Evolutionary conservation across 805 yeast genomes (phyloP).

Genomic region (Candida sithepensis): DNA sequence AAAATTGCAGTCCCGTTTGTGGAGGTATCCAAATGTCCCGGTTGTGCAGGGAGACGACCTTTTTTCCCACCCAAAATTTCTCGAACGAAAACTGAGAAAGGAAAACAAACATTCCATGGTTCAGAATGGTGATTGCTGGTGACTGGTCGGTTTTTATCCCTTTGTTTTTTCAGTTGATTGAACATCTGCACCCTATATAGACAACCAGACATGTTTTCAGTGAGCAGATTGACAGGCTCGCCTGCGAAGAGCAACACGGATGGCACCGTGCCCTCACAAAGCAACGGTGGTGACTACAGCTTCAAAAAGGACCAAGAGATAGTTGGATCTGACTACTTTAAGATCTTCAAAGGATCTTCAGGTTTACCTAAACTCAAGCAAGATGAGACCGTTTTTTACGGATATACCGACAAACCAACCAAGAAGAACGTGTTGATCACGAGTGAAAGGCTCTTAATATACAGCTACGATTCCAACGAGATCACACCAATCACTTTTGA

Average conservation of each 20-base stretch:
- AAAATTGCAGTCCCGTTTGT: conserved; percentile 1
- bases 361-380: conserved; percentile 41
- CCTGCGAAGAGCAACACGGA: background rate
- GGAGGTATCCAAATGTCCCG: conserved; percentile 6
- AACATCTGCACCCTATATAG: background rate
- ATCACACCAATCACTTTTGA: conserved; percentile 53
- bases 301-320: conserved; percentile 37
- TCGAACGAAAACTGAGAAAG: too few species aligned
- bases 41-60: background rate
- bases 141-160: too few species aligned
- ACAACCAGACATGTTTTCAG: conserved; percentile 1
- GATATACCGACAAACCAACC: conserved; percentile 25
- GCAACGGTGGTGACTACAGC: background rate
- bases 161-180: too few species aligned
- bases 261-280: background rate
- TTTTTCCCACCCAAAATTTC: too few species aligned
- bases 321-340: conserved; percentile 55
- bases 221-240: conserved; percentile 14
- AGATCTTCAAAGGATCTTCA: conserved; percentile 54
- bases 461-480: conserved; percentile 66
- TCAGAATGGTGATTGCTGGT: too few species aligned
- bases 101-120: too few species aligned
- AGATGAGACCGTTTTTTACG: conserved; percentile 19
- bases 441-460: conserved; percentile 53
- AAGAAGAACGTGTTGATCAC: conserved; percentile 35